Conservation (phyloP, 2,329 filamentous ascomycete genomes). For the Cryoendolithus antarcticus region DNA sequence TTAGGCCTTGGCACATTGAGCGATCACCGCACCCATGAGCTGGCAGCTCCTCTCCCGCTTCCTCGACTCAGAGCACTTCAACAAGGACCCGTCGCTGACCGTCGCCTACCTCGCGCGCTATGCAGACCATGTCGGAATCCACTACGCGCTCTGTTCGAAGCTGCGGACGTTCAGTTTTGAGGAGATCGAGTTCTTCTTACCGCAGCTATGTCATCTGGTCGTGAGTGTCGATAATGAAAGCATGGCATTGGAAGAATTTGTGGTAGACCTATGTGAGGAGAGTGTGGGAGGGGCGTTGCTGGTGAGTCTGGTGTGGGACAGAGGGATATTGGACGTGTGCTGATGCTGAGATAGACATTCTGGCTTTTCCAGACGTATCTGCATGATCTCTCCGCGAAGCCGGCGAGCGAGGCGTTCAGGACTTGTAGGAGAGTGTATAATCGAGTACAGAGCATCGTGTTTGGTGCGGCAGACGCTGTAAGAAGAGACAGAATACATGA, state of each 20-base stretch:
- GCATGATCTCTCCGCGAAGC: conserved; percentile 64
- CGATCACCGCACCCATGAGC: conserved; percentile 31
- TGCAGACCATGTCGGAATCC: conserved; percentile 79
- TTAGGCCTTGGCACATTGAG: neutral
- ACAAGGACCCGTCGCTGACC: conserved; percentile 76
- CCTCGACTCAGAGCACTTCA: conserved; percentile 89
- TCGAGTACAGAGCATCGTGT: conserved; percentile 78
- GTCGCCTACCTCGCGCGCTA: conserved; percentile 87
- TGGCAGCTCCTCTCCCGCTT: conserved; percentile 84
- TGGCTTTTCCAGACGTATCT: conserved; percentile 85
- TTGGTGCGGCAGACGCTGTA: conserved; percentile 58
- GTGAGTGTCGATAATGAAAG: conserved; percentile 84
- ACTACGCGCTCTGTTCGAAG: conserved; percentile 81
- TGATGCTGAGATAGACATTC: conserved; percentile 51
- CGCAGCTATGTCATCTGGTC: conserved; percentile 72
- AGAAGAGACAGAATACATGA: conserved; percentile 67
- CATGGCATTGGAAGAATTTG: conserved; percentile 80
- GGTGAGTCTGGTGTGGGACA: conserved; percentile 39
- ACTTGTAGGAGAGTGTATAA: conserved; percentile 77
- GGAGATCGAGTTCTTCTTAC: conserved; percentile 86
- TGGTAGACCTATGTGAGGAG: conserved; percentile 75
- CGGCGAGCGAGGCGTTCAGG: conserved; percentile 65
- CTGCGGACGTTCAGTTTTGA: conserved; percentile 80
- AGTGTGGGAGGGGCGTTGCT: conserved; percentile 73
- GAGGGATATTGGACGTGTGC: neutral